These are phyloP conservation scores for Pholiota adiposa DNA, from an alignment of 1,284 basidiomycete genomes.

Conservation along the genomic window DNA sequence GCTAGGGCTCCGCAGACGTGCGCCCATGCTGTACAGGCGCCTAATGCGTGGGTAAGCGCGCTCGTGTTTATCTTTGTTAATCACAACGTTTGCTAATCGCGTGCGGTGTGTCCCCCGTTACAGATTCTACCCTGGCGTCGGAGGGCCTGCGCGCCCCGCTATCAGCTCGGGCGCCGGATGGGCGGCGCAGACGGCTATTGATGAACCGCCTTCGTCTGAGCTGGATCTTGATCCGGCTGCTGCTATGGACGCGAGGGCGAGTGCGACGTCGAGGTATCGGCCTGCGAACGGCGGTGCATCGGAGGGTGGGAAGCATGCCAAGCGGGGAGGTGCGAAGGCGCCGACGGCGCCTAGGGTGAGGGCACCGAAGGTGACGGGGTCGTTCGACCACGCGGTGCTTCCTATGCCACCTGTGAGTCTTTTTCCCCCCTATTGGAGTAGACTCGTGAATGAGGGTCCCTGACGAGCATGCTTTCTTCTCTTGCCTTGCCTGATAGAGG, in stretches of 20 bases:
- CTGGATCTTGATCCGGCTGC: conserved; percentile 11
- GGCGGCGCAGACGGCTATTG: conserved; percentile 42
- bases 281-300: not conserved
- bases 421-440: conserved; percentile 1
- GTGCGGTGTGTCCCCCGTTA: not conserved
- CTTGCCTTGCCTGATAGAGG: conserved; percentile 46
- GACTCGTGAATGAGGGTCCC: conserved; percentile 6
- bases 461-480: conserved; percentile 1
- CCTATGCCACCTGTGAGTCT: conserved; percentile 78
- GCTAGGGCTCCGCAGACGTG: conserved; percentile 77
- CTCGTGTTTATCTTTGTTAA: conserved; percentile 1
- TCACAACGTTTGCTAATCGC: not conserved
- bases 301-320: too few species aligned
- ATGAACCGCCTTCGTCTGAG: conserved; percentile 23
- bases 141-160: conserved; percentile 42
- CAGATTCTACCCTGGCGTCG: conserved; percentile 74
- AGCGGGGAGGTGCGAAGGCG: conserved; percentile 12
- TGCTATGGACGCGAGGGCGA: not conserved
- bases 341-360: conserved; percentile 40
- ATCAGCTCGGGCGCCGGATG: conserved; percentile 45
- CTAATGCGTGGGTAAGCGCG: conserved; percentile 80
- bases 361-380: conserved; percentile 68
- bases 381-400: conserved; percentile 81
- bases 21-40: conserved; percentile 84
- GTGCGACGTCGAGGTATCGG: not conserved